Evolutionary conservation across 139 green algal species (phyloP).

Genomic region (Chlamydomonas sp.): DNA sequence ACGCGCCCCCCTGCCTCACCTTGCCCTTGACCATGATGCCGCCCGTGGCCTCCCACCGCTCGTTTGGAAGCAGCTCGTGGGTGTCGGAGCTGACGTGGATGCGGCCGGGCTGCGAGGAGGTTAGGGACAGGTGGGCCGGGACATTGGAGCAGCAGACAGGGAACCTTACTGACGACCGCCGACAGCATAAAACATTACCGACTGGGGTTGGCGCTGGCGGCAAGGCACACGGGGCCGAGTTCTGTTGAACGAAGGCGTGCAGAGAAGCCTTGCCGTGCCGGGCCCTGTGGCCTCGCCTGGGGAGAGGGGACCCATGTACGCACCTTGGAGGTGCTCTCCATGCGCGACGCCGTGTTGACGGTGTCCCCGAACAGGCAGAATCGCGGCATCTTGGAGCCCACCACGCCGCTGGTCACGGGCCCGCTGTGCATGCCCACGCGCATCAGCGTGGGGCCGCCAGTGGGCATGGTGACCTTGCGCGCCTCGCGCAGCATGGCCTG

Average conservation of each 20-base stretch:
- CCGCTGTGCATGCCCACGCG: conserved; percentile 36
- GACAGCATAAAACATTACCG: too few relatives aligned
- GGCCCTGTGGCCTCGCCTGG: too few relatives aligned
- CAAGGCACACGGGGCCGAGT: too few relatives aligned
- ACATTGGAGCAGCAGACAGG: too few relatives aligned
- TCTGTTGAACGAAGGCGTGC: too few relatives aligned
- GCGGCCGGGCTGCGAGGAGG: conserved; percentile 5
- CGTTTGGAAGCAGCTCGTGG: conserved; percentile 29
- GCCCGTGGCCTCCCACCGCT: conserved; percentile 41
- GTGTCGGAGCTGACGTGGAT: conserved; percentile 39
- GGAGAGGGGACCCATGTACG: too few relatives aligned
- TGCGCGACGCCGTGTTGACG: conserved; percentile 40
- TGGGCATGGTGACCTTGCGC: conserved; percentile 33
- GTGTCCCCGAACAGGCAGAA: conserved; percentile 37
- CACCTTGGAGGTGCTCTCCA: conserved; percentile 32
- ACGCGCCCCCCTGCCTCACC: neutral
- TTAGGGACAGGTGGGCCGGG: too few relatives aligned
- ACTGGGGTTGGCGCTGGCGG: too few relatives aligned
- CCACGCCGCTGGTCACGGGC: conserved; percentile 37
- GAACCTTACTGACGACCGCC: too few relatives aligned
- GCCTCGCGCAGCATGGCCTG: conserved; percentile 35
- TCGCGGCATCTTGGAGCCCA: conserved; percentile 34
- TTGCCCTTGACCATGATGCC: conserved; percentile 46
- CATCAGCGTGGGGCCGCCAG: conserved; percentile 26
- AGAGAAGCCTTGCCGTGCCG: too few relatives aligned